Base-by-base conservation (phyloP, 1,284 basidiomycete genomes). In the Ganoderma lucidum region DNA sequence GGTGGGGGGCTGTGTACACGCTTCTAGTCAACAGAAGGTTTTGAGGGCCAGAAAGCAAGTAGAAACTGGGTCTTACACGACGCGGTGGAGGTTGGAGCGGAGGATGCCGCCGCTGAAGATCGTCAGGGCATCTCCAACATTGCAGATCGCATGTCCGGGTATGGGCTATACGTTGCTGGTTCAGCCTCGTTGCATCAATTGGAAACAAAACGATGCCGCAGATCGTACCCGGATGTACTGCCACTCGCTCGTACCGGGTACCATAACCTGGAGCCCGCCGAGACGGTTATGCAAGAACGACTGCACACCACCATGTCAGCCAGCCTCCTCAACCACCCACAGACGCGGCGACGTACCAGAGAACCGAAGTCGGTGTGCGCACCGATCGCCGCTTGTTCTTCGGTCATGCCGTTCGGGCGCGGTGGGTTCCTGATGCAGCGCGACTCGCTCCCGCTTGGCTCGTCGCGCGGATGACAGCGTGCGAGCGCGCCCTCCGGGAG, bases 241-340 rank as follows among this genome's bases (percentile, higher is more conserved):
- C 92, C 92, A 93, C 30, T 84, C 78, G n/a, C 87, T 83, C 12
- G 85, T 81, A 2, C 88, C 88, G 0, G 90, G 90, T 0, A 86
- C 85, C 53, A 92, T 82, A 0, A 93, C 90, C 74, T 93, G 92
- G 6, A 94, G 80, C 0, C 92, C 92, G 3, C 92, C 92, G 0
- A 93, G 84, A 17, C 86, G 85, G 77, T 93, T 93, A 77, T 91
- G 89, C 62, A 92, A 80, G 80, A 91, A 88, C 0, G 89, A 88
- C 86, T 90, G 71, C 12, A 28, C 19, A 15, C 32, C n/a, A 35
- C 41, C 2, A 28, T 6, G 39, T 63, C 30, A 61, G 37, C 1
- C 9, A 15, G 19, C 23, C 12, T 6, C 28, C 32, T 2, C 32
- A 3, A 0, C 45, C 19, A 6, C 9, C 17, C 6, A 9, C 19